Base-by-base conservation (phyloP, 1,139 yeast species). In the Geotrichum klebahnii region DNA sequence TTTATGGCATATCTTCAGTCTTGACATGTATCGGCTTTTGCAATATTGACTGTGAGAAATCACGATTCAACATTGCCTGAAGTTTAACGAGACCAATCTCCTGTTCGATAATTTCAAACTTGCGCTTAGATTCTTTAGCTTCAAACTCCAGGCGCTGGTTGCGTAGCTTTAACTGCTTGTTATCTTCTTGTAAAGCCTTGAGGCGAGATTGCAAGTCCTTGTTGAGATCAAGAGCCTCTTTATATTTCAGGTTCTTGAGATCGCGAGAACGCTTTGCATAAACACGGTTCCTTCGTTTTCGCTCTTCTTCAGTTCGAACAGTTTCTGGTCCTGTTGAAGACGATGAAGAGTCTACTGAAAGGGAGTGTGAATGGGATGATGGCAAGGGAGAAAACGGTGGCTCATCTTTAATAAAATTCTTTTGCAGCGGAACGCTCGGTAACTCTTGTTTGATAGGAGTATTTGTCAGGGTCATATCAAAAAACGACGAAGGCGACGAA, bases 251-350 rank as follows among this genome's bases (percentile, higher is more conserved):
- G 22, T 47, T 51, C 47, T 51, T 51, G 32, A 44, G 44, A 23
- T 51, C 51, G 10, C 54, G 43, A 20, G 54, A 51, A 3, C 51
- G 48, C 39, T 51, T 51, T 29, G 54, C 54, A 35, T 51, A 51
- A 12, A 48, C 36, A 22, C 54, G 36, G 38, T 51, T 51, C 29
- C 54, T 31, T 9, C 49, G 51, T 19, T 51, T 51, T 2, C 54
- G 46, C 39, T 51, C 51, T 22, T 46, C 51, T 14, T 51, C 53
- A 9, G 48, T 38, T 2, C 29, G 46, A 22, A n/a, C 28, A 4
- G 40, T 37, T 3, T 46, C 46, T 33, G 29, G 29, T 22, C 19
- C 28, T 22, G 31, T 3, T 22, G 14, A 10, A 9, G 31, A 8
- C 17, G 8, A n/a, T 38, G 29, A 14, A 12, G 16, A 16, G 9